Percentiles rank a stretch among this genome's conserved stretches.
Evolutionary conservation across 2,329 filamentous ascomycete species (phyloP).

Genomic region (Teratosphaeria nubilosa): DNA sequence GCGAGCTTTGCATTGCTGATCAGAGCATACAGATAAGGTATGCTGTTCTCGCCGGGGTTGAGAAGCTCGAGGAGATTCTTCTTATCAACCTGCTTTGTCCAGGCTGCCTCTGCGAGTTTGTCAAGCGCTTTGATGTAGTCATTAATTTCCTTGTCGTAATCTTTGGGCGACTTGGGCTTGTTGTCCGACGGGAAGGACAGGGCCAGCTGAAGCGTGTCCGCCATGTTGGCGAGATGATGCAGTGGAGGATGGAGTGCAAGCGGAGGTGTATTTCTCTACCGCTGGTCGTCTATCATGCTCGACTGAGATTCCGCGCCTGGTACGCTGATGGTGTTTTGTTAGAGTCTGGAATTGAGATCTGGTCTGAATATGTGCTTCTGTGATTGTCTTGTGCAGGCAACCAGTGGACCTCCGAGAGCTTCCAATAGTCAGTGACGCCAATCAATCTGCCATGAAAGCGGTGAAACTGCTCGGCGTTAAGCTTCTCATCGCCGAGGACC

Average conservation of each 20-base stretch:
- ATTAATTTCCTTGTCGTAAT: slow-evolving; percentile 30
- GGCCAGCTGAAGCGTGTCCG: slow-evolving; percentile 12
- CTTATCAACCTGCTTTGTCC: slow-evolving; percentile 28
- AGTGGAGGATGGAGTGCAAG: neutral
- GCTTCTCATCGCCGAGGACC: neutral
- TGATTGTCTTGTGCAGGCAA: neutral
- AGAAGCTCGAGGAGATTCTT: slow-evolving; percentile 36
- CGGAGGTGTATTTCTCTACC: neutral
- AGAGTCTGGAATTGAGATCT: neutral
- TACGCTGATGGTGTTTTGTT: neutral
- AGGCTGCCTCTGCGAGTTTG: slow-evolving; percentile 24
- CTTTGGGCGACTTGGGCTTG: slow-evolving; percentile 20
- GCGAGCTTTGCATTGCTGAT: slow-evolving; percentile 24
- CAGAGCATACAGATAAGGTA: slow-evolving; percentile 50
- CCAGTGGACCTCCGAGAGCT: no score
- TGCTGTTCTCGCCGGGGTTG: slow-evolving; percentile 48
- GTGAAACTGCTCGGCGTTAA: neutral
- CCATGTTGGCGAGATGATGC: slow-evolving; percentile 12
- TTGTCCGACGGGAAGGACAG: slow-evolving; percentile 26
- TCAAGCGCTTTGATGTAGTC: slow-evolving; percentile 26
- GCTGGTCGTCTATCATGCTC: neutral
- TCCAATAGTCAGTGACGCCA: neutral
- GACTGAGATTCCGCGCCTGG: neutral
- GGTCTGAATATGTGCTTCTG: neutral
- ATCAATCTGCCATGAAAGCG: neutral